These are phyloP conservation scores for Talaromyces adpressus DNA, from an alignment of 495 filamentous ascomycete genomes.

Conservation along the genomic window DNA sequence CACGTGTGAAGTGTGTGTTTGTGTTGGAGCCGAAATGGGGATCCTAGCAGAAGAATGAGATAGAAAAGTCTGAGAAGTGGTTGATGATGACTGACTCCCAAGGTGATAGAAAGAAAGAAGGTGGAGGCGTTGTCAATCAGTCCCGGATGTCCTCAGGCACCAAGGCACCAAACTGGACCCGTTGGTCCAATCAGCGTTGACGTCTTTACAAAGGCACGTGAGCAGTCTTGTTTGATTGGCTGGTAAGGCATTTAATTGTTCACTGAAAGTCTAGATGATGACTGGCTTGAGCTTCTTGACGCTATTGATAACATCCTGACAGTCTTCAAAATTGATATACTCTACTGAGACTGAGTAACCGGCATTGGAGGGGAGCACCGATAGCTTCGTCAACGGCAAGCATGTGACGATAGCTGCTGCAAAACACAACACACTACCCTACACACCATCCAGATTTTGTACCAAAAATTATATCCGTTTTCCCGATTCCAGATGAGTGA, in stretches of 20 bases:
- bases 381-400: not conserved
- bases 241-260: not conserved
- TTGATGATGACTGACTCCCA: not conserved
- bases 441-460: not conserved
- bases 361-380: not conserved
- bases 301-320: not conserved
- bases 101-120: not conserved
- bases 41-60: not conserved
- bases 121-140: not conserved
- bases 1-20: not conserved
- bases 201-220: not conserved
- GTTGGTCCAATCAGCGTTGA: not conserved
- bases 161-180: not conserved
- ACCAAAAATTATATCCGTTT: not conserved
- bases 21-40: not conserved
- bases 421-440: not conserved
- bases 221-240: not conserved
- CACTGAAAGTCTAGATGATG: not conserved
- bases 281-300: not conserved
- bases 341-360: not conserved
- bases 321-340: not conserved
- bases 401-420: not conserved
- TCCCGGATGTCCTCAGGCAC: not conserved
- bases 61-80: not conserved
- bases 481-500: not conserved